These are phyloP conservation scores for Trypanosoma conorhini DNA, from an alignment of 208 protist species.

Conservation along the genomic window DNA sequence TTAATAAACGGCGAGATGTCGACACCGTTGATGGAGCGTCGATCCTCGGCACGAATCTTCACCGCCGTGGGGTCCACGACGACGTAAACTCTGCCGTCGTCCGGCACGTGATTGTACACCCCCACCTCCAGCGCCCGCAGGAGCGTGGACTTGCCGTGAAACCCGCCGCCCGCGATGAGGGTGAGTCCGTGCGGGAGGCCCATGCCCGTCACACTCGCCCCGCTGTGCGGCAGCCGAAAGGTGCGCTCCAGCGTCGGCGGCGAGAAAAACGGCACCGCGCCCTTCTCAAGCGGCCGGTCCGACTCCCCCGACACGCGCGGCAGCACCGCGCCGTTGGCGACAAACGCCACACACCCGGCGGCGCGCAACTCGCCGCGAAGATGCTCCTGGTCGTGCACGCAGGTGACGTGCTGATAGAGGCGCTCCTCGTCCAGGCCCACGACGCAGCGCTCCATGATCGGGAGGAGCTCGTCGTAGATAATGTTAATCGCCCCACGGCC, in stretches of 20 bases:
- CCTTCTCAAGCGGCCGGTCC: conserved; percentile 70
- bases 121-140: conserved; percentile 91
- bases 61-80: conserved; percentile 78
- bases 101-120: conserved; percentile 94
- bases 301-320: conserved; percentile 84
- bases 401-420: conserved; percentile 71
- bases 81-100: conserved; percentile 93
- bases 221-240: conserved; percentile 77
- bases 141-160: conserved; percentile 96
- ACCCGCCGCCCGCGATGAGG: conserved; percentile 95
- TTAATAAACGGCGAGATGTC: conserved; percentile 95
- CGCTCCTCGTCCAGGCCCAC: conserved; percentile 24
- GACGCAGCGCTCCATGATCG: conserved; percentile 34
- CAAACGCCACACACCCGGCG: conserved; percentile 81
- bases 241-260: conserved; percentile 58
- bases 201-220: conserved; percentile 75
- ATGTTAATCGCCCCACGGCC: conserved; percentile 48
- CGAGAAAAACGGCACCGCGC: conserved; percentile 73
- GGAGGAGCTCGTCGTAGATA: conserved; percentile 44
- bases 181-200: conserved; percentile 92
- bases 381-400: conserved; percentile 87
- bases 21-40: conserved; percentile 80
- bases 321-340: conserved; percentile 90
- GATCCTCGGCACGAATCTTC: conserved; percentile 95
- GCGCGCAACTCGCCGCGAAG: conserved; percentile 61